Evolutionary conservation across 257 asterid species (phyloP), one percentile per base, ranked within the genome.

Genomic region (Capsicum baccatum): DNA sequence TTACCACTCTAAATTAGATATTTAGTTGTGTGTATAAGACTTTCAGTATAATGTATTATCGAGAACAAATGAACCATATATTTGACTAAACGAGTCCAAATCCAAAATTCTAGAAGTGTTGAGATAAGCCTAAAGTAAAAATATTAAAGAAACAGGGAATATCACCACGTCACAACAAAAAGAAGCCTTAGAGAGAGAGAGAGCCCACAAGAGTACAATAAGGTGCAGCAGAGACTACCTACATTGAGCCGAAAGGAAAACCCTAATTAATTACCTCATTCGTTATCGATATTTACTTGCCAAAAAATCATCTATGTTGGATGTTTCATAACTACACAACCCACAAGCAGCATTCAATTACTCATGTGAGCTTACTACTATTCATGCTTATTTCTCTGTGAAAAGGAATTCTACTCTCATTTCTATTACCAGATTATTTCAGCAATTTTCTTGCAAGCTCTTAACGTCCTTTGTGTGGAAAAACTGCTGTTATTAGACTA

Each of bases 151-250:
- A 74, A 50, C 39, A 16, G n/a, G 14, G 48, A 14, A 66, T 63
- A 66, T 66, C 73, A 66, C n/a, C 79, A 47, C 11, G 17, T 73
- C 80, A 73, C 17, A 73, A 69, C 50, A 42, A 69, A 69, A 69
- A 69, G 79, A 69, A 47, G 15, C 55, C 21, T 42, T 15, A 47
- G 33, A 26, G 33, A 39, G 42, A 39, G 42, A 4, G 39, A 48
- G 59, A 47, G 56, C 33, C 80, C 35, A 48, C n/a, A 73, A n/a
- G 80, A 73, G 59, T 48, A 48, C 35, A 26, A 74, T 1, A 70
- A 70, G 8, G 56, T 70, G 57, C 56, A 13, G 16, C 37, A 44
- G 16, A 42, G 55, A 74, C 60, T 11, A 48, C 47, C 62, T 13
- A 50, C 44, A 21, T 42, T 74, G 81, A 52, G 21, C 62, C 4